Base-by-base conservation (phyloP, 2,329 filamentous ascomycete species). In the Neofusicoccum parvum region DNA sequence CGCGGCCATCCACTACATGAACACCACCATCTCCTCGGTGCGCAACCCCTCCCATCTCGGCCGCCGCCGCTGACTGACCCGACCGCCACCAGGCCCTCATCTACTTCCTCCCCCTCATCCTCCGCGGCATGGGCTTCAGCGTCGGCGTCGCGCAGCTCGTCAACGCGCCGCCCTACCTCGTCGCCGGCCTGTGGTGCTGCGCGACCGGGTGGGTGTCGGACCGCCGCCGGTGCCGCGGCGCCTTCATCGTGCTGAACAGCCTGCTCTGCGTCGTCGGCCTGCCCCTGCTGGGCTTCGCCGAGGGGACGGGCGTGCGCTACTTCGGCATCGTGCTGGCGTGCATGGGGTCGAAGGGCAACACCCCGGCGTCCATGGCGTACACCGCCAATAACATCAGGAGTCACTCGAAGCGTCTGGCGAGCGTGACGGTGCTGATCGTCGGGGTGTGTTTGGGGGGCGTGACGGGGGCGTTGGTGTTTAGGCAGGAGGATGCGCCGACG, bases 311-410 rank as follows among this genome's bases (percentile, higher is more conserved):
- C 0, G 89, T 88, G 10, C 89, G 90, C 70, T 94, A 92, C 71
- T 90, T 91, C 69, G 91, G 87, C 2, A 92, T 90, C 67, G 90
- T 93, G 75, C 79, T 94, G n/a, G 86, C 93, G 0, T 90, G 91
- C 0, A 83, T 87, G 67, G 91, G 91, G 0, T 74, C 49, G 11
- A 51, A 51, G 27, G 49, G 20, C 4, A 51, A 51, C 27, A 51
- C 49, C 11, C 49, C 49, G 1, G 49, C 49, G 5, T 34, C 49
- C 11, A 51, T 51, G 49, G 49, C 49, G 4, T 51, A 51, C 27
- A 51, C 15, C 11, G 23, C 27, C 49, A 51, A 51, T 6, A 51
- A 51, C 27, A 34, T 51, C 12, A 23, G 49, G 12, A 51, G 10
- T 23, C 49, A 51, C 27, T 32, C 12, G 10, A 51, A 51, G 49